A percentile compares a stretch with the other conserved stretches of the same genome.
phyloP scores from a whole-genome alignment of 306 rosid species.

The Vigna radiata region DNA sequence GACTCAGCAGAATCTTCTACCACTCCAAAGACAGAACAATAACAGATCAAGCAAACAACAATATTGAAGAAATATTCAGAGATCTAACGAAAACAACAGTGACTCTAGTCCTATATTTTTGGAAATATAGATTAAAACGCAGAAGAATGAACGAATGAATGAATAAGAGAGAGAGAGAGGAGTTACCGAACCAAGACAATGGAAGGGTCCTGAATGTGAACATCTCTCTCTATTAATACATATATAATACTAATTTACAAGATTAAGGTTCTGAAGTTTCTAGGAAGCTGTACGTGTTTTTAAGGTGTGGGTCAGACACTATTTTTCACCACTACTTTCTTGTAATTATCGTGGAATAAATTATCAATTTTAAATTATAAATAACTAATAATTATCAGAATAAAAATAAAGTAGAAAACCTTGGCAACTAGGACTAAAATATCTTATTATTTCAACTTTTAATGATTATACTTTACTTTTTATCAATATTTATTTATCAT shows the following conservation, averaged over 20 bases:
- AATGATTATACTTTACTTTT: too few relatives aligned
- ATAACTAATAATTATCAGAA: background rate
- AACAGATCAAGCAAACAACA: background rate
- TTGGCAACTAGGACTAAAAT: too few relatives aligned
- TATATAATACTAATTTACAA: background rate
- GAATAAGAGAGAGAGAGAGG: background rate
- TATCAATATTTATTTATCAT: too few relatives aligned
- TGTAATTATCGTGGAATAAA: background rate
- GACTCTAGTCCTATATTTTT: background rate
- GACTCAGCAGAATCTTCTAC: constrained; percentile 46
- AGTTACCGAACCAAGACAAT: background rate
- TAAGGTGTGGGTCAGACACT: background rate
- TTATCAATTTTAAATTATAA: background rate
- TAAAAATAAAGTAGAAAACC: too few relatives aligned
- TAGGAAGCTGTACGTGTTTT: constrained; percentile 21
- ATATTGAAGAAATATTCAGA: background rate
- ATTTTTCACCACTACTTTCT: background rate
- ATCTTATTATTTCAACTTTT: too few relatives aligned
- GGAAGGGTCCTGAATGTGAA: background rate
- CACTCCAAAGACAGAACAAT: constrained; percentile 36
- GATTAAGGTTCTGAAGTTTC: constrained; percentile 29
- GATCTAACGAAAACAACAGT: background rate
- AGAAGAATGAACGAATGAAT: background rate
- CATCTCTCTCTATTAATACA: too few relatives aligned
- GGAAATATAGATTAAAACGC: background rate